These are phyloP conservation scores for Euphorbia schlechtendalii DNA, from an alignment of 441 rosid genomes.

Conservation along the genomic window DNA sequence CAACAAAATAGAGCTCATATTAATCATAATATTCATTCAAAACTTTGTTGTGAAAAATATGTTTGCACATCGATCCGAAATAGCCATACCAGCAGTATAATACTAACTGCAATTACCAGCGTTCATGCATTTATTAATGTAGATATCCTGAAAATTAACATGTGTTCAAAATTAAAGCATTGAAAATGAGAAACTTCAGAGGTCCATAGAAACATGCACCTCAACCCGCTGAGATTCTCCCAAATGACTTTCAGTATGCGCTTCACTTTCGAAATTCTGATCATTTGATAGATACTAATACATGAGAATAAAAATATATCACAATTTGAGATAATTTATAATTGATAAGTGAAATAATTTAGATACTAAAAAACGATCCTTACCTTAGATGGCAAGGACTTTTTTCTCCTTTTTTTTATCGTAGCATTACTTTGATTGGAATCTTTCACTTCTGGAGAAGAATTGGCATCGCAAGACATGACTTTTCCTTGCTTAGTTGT, in stretches of 20 bases:
- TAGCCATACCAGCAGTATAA: neutral
- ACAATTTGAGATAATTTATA: neutral
- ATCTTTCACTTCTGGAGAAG: conserved; percentile 43
- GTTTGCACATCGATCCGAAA: neutral
- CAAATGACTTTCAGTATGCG: conserved; percentile 30
- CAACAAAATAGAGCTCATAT: neutral
- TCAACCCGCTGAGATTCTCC: conserved; percentile 43
- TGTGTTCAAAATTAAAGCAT: neutral
- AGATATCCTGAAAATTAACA: neutral
- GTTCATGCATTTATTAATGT: neutral
- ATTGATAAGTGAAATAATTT: neutral
- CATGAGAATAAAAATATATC: conserved; percentile 14
- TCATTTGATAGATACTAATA: conserved; percentile 27
- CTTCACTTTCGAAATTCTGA: conserved; percentile 53
- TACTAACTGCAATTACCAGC: neutral
- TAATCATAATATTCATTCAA: neutral
- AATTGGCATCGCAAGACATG: conserved; percentile 22
- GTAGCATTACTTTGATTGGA: conserved; percentile 34
- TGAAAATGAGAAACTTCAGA: conserved; percentile 10
- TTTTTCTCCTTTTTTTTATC: conserved; percentile 50
- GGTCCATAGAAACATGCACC: conserved; percentile 36
- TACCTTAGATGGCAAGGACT: conserved; percentile 53
- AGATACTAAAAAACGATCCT: conserved; percentile 21
- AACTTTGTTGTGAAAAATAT: neutral
- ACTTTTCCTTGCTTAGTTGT: conserved; percentile 38